A percentile compares a stretch with the other conserved stretches of the same genome.
These are phyloP conservation scores for Annona cherimola DNA, from an alignment of 164 flowering plant species.

Conservation along the genomic window DNA sequence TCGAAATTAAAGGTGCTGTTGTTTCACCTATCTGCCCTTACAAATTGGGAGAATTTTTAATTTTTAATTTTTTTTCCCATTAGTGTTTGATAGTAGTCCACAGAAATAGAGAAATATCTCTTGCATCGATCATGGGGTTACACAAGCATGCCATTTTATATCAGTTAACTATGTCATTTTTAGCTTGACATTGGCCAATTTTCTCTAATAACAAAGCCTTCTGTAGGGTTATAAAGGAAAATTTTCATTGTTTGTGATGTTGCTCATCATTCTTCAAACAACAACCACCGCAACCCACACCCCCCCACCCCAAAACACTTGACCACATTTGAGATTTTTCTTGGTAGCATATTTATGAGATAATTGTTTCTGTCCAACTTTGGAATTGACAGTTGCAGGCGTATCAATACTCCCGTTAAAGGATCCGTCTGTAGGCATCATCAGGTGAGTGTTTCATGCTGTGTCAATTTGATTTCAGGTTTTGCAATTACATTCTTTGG, in stretches of 20 bases:
- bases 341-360: neutral
- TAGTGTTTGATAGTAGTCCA: neutral
- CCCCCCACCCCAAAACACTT: no score
- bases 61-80: neutral
- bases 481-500: neutral
- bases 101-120: neutral
- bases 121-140: neutral
- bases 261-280: no score
- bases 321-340: no score
- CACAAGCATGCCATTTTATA: no score
- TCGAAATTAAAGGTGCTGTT: no score
- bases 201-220: neutral
- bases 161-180: neutral
- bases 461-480: neutral
- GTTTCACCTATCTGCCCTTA: no score
- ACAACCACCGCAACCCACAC: no score
- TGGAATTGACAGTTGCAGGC: slow-evolving; percentile 40
- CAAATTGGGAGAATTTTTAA: no score
- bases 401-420: slow-evolving; percentile 73
- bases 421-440: slow-evolving; percentile 72
- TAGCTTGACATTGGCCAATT: neutral
- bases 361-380: slow-evolving; percentile 6
- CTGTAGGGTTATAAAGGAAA: no score
- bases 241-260: no score
- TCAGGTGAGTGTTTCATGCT: slow-evolving; percentile 44